Percentiles rank a stretch among this genome's conserved stretches.
Evolutionary conservation across 805 yeast species (phyloP).

Genomic region (Kodamaea hsintzibuensis): DNA sequence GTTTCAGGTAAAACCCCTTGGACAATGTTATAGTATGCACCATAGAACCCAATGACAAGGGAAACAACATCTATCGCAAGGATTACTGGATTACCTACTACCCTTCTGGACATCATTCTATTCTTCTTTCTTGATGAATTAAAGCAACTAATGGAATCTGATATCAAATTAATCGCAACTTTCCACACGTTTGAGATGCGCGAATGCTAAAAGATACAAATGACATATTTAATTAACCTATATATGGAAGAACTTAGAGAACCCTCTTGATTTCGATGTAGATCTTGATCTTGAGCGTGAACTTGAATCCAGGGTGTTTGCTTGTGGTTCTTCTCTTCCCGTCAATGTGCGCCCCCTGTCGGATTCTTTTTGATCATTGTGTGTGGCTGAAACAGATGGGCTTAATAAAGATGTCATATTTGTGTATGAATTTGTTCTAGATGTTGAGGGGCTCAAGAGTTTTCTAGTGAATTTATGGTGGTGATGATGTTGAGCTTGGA

Average conservation of each 20-base stretch:
- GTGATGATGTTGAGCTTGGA: not conserved
- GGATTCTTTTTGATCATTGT: not conserved
- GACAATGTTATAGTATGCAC: conserved; percentile 21
- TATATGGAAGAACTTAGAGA: conserved; percentile 18
- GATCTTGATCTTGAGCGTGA: conserved; percentile 18
- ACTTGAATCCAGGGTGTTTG: not conserved
- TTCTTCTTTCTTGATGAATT: not conserved
- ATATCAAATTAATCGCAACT: not conserved
- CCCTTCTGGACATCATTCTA: conserved; percentile 17
- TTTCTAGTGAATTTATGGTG: conserved; percentile 4
- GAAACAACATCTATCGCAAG: conserved; percentile 25
- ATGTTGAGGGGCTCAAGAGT: conserved; percentile 8
- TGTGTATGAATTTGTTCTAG: conserved; percentile 8
- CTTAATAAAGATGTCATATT: conserved; percentile 1
- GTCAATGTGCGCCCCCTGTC: conserved; percentile 2
- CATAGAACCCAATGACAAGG: conserved; percentile 29
- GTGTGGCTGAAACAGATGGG: not conserved
- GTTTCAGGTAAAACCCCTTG: conserved; percentile 46
- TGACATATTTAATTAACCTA: not conserved
- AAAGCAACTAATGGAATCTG: conserved; percentile 5
- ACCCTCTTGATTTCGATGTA: conserved; percentile 17
- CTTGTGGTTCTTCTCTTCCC: not conserved
- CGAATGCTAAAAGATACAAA: not conserved
- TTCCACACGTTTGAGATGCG: not conserved
- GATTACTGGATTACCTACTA: conserved; percentile 33